These are phyloP conservation scores for Pueraria montana DNA, from an alignment of 306 rosid species.

Conservation along the genomic window DNA sequence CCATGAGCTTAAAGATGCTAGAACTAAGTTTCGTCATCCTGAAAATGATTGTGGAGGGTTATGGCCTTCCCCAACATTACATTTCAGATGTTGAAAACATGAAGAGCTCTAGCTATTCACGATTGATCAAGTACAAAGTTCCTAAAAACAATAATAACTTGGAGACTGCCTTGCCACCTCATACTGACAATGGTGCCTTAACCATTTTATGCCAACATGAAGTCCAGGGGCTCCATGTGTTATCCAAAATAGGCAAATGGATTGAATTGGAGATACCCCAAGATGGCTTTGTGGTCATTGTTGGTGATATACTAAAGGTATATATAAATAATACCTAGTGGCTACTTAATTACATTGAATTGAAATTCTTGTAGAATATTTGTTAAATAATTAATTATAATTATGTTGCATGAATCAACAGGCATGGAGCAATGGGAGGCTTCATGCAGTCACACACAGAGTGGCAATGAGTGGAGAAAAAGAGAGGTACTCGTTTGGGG, in stretches of 20 bases:
- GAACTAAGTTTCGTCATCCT: constrained; percentile 41
- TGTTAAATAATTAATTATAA: neutral
- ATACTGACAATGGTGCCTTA: constrained; percentile 58
- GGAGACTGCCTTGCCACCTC: constrained; percentile 48
- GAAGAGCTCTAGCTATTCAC: constrained; percentile 20
- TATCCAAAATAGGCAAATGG: constrained; percentile 62
- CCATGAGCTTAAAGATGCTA: constrained; percentile 50
- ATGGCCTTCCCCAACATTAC: constrained; percentile 51
- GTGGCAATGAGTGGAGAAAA: constrained; percentile 55
- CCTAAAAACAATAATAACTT: constrained; percentile 36
- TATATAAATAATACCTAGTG: neutral
- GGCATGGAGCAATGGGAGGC: constrained; percentile 74
- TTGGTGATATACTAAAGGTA: constrained; percentile 65
- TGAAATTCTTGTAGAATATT: neutral
- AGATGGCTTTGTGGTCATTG: constrained; percentile 46
- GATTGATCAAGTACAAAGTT: constrained; percentile 56
- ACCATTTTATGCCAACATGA: constrained; percentile 60
- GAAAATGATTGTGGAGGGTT: constrained; percentile 59
- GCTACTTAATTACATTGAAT: neutral
- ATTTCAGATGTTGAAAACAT: constrained; percentile 46
- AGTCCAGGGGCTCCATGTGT: constrained; percentile 63
- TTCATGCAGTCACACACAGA: constrained; percentile 62
- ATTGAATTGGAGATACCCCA: constrained; percentile 44
- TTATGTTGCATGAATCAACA: neutral
- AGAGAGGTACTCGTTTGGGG: constrained; percentile 57